Base-by-base conservation (phyloP, 768 basidiomycete genomes). In the Trametes coccinea region DNA sequence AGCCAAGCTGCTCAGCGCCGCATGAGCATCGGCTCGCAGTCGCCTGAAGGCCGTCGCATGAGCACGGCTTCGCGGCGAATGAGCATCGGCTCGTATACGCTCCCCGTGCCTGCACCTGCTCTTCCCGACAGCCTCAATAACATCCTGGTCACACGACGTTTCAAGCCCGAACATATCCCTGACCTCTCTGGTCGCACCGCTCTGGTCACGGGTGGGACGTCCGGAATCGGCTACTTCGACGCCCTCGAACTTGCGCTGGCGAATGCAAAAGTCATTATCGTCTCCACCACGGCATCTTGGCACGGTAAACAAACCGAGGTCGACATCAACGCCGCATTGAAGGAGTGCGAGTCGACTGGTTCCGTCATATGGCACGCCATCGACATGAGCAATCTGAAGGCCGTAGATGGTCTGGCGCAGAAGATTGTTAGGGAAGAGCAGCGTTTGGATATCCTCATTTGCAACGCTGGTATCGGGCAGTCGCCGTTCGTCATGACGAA, bases 221-320 rank as follows among this genome's bases (percentile, higher is more conserved):
- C 64, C 4, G 67, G 66, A 11, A 66, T 72, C 16, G 70, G 69
- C 11, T 72, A 66, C 55, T 69, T 69, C 61, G 71, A 72, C 59
- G 73, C 73, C n/a, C 71, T 72, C 16, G 65, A 60, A 22, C 66
- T 72, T 52, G 71, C 71, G 1, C 61, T 60, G 4, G 67, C 65
- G 6, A 62, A 64, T 34, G 71, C 71, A 31, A 65, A 65, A n/a
- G 70, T 71, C 46, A 59, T 69, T 62, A 72, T 72, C 55, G 46
- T 70, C 46, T 72, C 71, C 22, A 66, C 71, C 9, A 72, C 66
- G 45, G 65, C 65, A 29, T 57, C 56, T 1, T 66, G 69, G 53
- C 66, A 68, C 49, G 71, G 71, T 4, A 67, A 63, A 37, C 48
- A 64, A 29, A 64, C 71, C 4, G 67, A 70, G 47, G 53, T 63